phyloP scores from a whole-genome alignment of 768 basidiomycete species.

The Glaciozyma martinii region DNA sequence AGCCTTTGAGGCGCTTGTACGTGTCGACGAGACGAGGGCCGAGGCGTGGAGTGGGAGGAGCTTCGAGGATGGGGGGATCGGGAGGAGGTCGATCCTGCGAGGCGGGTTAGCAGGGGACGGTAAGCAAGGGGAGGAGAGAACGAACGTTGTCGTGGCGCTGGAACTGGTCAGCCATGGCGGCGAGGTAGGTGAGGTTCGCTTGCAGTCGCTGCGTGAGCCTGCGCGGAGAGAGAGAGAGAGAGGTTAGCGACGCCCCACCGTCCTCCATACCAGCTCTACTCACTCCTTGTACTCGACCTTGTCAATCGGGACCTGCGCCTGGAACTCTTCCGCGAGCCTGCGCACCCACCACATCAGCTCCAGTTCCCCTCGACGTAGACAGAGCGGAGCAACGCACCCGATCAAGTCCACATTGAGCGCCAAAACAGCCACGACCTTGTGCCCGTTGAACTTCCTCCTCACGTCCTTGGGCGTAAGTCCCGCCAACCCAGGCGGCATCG shows the following conservation, averaged over 20 bases:
- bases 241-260: background rate
- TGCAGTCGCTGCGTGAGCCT: conserved; percentile 22
- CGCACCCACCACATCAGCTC: background rate
- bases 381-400: background rate
- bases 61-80: conserved; percentile 6
- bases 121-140: background rate
- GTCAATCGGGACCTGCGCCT: conserved; percentile 1
- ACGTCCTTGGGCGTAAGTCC: conserved; percentile 21
- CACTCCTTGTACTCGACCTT: conserved; percentile 12
- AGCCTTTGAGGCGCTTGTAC: conserved; percentile 18
- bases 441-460: conserved; percentile 15
- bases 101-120: background rate
- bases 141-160: background rate
- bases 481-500: conserved; percentile 2
- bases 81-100: background rate
- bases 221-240: background rate
- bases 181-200: conserved; percentile 22
- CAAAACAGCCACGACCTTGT: conserved; percentile 16
- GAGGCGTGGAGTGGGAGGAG: conserved; percentile 9
- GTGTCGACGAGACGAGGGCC: background rate
- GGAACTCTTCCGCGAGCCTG: conserved; percentile 16
- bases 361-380: background rate
- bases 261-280: background rate
- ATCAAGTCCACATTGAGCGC: conserved; percentile 23
- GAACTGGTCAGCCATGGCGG: conserved; percentile 10